Evolutionary conservation across 2,329 filamentous ascomycete species (phyloP).

Genomic region (Aureobasidium sp.): DNA sequence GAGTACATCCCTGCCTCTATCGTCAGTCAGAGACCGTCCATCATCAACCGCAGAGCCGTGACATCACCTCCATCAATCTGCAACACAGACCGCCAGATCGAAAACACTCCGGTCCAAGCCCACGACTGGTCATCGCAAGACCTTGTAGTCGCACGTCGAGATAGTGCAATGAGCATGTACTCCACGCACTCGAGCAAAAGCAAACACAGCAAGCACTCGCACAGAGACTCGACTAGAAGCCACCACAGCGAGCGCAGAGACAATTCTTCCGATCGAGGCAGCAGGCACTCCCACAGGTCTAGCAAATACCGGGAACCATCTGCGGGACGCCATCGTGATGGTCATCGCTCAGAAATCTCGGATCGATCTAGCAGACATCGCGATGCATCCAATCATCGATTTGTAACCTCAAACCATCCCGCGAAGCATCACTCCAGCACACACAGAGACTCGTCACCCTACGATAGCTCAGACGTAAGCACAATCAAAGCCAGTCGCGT

Average conservation of each 20-base stretch:
- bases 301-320: not conserved
- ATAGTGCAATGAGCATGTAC: slow-evolving; percentile 20
- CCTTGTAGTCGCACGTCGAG: slow-evolving; percentile 20
- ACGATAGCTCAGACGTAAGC: slow-evolving; percentile 23
- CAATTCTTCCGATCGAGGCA: not conserved
- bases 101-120: not conserved
- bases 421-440: not conserved
- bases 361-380: slow-evolving; percentile 1
- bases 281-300: not conserved
- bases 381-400: not conserved
- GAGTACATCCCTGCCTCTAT: slow-evolving; percentile 31
- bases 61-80: slow-evolving; percentile 26
- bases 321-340: not conserved
- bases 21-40: slow-evolving; percentile 22
- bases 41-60: slow-evolving; percentile 16
- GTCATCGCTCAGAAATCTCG: not conserved
- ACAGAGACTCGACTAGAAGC: not conserved
- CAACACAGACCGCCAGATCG: slow-evolving; percentile 19
- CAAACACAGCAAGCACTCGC: slow-evolving; percentile 14
- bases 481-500: slow-evolving; percentile 23
- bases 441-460: slow-evolving; percentile 7
- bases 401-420: not conserved
- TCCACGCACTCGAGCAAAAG: slow-evolving; percentile 19
- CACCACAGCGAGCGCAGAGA: not conserved
- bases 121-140: slow-evolving; percentile 3